Base-by-base conservation (phyloP, 257 asterid genomes). In the Solanum ossicruentum region DNA sequence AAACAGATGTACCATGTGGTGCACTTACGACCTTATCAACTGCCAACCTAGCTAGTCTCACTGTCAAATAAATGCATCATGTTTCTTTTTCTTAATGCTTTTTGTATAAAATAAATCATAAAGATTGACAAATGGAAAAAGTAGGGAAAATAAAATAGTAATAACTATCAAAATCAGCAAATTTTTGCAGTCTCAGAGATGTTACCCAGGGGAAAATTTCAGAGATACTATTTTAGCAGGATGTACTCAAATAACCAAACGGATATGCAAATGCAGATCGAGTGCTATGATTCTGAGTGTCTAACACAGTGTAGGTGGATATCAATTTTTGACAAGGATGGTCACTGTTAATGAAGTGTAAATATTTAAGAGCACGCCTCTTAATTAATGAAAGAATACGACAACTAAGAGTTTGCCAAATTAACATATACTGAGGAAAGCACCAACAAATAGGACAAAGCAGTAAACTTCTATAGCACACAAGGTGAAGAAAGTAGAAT, bases 41-140 rank as follows among this genome's bases (percentile, higher is more conserved):
- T 1, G 91, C 91, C 92, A 96, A 81, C 91, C 93, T 95, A 23
- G 99, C 98, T 91, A 96, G 90, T 89, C 97, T 95, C 91, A 92
- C 99, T 96, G 93, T 83, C 23, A 87, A 83, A 77, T 58, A 84
- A 56, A 41, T 78, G 43, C 65, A 88, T 55, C 52, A 79, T 52
- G 78, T 51, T 81, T 77, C 23, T 52, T 51, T 77, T 77, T 77
- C 82, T 51, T 77, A 77, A 15, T 77, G 39, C n/a, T 23, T 73
- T 51, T 77, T 2, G 12, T 51, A 26, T 51, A 45, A 23, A 73
- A 8, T 21, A 47, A 73, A 21, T 47, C 17, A 21, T 0, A 77
- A 26, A 8, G 63, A 77, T 23, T 8, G n/a, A 77, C 63, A 13
- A 49, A 26, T n/a, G 10, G 13, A 13, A 51, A 71, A 77, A 26